These are phyloP conservation scores for Marasmius sp. DNA, from an alignment of 1,284 basidiomycete species.

Conservation along the genomic window DNA sequence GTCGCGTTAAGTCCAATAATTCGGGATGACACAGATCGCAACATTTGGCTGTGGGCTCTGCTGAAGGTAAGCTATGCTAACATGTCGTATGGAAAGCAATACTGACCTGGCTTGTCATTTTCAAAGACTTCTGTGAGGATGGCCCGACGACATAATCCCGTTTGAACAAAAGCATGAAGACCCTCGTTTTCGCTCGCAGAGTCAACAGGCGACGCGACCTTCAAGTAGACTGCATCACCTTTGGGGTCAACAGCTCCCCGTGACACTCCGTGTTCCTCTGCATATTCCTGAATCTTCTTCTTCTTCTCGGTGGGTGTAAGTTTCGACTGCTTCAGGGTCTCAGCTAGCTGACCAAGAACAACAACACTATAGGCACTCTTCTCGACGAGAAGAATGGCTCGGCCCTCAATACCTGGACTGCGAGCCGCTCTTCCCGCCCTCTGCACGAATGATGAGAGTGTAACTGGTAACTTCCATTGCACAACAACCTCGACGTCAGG, in stretches of 20 bases:
- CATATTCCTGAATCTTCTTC: neutral
- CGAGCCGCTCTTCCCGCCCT: slow-evolving; percentile 28
- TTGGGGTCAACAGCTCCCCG: neutral
- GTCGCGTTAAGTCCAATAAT: slow-evolving; percentile 4
- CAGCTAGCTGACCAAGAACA: slow-evolving; percentile 4
- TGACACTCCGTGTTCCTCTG: neutral
- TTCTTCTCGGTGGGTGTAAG: neutral
- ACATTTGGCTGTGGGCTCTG: slow-evolving; percentile 11
- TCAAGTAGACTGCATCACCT: neutral
- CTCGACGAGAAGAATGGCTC: slow-evolving; percentile 31
- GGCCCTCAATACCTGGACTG: slow-evolving; percentile 11
- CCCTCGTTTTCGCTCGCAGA: neutral
- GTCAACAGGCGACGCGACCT: neutral
- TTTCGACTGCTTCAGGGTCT: neutral
- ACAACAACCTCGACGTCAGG: slow-evolving; percentile 32
- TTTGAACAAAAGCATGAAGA: slow-evolving; percentile 1
- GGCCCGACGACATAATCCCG: neutral
- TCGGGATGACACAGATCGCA: slow-evolving; percentile 12
- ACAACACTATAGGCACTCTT: slow-evolving; percentile 21
- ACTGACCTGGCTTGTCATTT: neutral
- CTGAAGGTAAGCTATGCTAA: too few relatives aligned
- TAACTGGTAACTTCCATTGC: slow-evolving; percentile 30
- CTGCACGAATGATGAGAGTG: slow-evolving; percentile 30
- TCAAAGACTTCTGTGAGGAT: neutral
- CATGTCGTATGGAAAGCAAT: neutral